phyloP scores from a whole-genome alignment of 1,284 basidiomycete species.

The Trichosporon ovoides region DNA sequence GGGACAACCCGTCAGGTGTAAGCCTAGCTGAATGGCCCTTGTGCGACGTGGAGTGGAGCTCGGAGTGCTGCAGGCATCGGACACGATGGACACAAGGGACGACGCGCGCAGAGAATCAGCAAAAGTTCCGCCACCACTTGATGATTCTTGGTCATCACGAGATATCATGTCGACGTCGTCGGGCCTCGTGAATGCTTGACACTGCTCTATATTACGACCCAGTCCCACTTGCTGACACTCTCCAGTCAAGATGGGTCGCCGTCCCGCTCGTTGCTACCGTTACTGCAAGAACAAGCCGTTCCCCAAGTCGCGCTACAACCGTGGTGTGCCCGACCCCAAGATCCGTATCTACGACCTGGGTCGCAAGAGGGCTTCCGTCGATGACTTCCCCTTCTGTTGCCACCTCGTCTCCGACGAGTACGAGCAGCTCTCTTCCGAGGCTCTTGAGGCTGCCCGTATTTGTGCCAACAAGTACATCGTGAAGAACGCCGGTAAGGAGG shows the following conservation, averaged over 20 bases:
- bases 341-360: conserved; percentile 93
- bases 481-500: conserved; percentile 96
- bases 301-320: conserved; percentile 88
- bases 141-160: neutral
- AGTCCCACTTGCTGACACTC: conserved; percentile 3
- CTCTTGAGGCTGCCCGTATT: conserved; percentile 96
- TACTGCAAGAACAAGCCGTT: conserved; percentile 98
- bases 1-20: no score
- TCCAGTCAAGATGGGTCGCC: conserved; percentile 73
- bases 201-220: neutral
- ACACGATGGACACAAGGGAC: neutral
- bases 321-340: conserved; percentile 96
- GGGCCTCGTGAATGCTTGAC: neutral
- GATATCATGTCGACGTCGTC: neutral
- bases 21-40: neutral
- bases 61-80: neutral
- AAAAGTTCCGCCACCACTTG: no score
- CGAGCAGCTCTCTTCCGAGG: conserved; percentile 93
- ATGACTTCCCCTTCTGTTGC: conserved; percentile 95
- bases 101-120: neutral
- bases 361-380: conserved; percentile 88
- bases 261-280: conserved; percentile 91
- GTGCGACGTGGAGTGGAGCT: neutral
- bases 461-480: conserved; percentile 99
- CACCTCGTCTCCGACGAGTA: conserved; percentile 98